Evolutionary conservation across 306 rosid genomes (phyloP).

Genomic region (Elaeagnus macrophylla): DNA sequence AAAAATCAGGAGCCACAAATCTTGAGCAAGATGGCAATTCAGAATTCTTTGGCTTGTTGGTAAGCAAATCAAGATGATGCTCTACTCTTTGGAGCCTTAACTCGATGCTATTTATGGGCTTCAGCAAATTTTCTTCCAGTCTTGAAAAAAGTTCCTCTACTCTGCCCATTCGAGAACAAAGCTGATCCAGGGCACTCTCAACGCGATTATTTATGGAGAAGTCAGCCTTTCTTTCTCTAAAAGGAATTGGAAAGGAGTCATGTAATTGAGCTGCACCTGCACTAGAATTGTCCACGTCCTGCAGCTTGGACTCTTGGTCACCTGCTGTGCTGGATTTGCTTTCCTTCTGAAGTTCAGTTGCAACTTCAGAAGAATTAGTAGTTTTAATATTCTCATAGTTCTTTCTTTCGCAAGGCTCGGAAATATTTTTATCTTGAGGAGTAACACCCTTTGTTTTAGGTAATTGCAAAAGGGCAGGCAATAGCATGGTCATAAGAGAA

Average conservation of each 20-base stretch:
- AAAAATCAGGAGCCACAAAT: constrained; percentile 53
- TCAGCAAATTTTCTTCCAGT: constrained; percentile 75
- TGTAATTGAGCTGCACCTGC: constrained; percentile 25
- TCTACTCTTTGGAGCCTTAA: constrained; percentile 77
- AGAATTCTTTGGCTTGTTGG: constrained; percentile 36
- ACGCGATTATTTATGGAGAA: constrained; percentile 19
- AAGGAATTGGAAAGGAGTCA: constrained; percentile 24
- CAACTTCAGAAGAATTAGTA: constrained; percentile 23
- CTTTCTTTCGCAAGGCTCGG: constrained; percentile 33
- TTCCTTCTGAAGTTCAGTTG: constrained; percentile 26
- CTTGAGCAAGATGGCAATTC: constrained; percentile 34
- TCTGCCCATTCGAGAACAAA: constrained; percentile 62
- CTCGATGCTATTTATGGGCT: constrained; percentile 71
- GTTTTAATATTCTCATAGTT: constrained; percentile 19
- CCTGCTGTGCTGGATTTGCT: constrained; percentile 23
- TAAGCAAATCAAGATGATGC: constrained; percentile 64
- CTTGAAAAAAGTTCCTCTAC: constrained; percentile 59
- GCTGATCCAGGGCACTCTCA: constrained; percentile 45
- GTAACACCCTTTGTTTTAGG: constrained; percentile 43
- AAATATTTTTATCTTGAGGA: constrained; percentile 14
- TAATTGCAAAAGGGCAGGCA: constrained; percentile 67
- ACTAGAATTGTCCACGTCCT: constrained; percentile 28
- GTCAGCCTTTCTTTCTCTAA: constrained; percentile 24
- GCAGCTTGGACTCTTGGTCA: constrained; percentile 27
- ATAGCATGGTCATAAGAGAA: constrained; percentile 79